phyloP scores from a whole-genome alignment of 495 filamentous ascomycete genomes.

The Pyrenula massariospora region DNA sequence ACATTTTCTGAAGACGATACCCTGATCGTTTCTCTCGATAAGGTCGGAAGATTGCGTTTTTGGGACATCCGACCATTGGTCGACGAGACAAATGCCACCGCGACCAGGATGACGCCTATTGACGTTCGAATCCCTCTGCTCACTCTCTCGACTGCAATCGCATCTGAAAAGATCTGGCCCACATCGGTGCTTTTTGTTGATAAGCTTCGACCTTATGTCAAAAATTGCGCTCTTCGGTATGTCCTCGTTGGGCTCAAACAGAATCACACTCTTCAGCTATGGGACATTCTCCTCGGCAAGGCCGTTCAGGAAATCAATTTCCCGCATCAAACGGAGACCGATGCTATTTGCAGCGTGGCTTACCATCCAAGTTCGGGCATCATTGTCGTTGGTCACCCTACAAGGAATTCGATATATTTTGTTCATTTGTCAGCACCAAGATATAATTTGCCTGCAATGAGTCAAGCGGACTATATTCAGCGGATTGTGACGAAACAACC shows the following conservation, averaged over 20 bases:
- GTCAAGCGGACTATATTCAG: slow-evolving; percentile 76
- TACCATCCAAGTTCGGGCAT: slow-evolving; percentile 86
- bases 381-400: slow-evolving; percentile 90
- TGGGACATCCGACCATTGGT: slow-evolving; percentile 85
- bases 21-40: slow-evolving; percentile 88
- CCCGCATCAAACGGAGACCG: slow-evolving; percentile 91
- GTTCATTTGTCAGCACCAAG: slow-evolving; percentile 86
- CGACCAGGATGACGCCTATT: slow-evolving; percentile 40
- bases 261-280: slow-evolving; percentile 96
- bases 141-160: slow-evolving; percentile 65
- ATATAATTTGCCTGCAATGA: slow-evolving; percentile 67
- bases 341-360: slow-evolving; percentile 89
- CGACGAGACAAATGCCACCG: slow-evolving; percentile 39
- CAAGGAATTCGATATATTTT: slow-evolving; percentile 94
- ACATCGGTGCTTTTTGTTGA: slow-evolving; percentile 93
- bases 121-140: slow-evolving; percentile 70
- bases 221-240: slow-evolving; percentile 77
- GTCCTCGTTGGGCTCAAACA: slow-evolving; percentile 97
- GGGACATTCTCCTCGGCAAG: slow-evolving; percentile 92
- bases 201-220: slow-evolving; percentile 81
- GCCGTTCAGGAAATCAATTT: slow-evolving; percentile 94
- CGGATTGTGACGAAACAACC: slow-evolving; percentile 61
- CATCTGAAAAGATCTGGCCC: slow-evolving; percentile 82
- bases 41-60: slow-evolving; percentile 87
- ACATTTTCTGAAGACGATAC: slow-evolving; percentile 93